Evolutionary conservation across 2,329 filamentous ascomycete species (phyloP), one percentile per base, ranked within the genome.

Genomic region (Orbilia oligospora): DNA sequence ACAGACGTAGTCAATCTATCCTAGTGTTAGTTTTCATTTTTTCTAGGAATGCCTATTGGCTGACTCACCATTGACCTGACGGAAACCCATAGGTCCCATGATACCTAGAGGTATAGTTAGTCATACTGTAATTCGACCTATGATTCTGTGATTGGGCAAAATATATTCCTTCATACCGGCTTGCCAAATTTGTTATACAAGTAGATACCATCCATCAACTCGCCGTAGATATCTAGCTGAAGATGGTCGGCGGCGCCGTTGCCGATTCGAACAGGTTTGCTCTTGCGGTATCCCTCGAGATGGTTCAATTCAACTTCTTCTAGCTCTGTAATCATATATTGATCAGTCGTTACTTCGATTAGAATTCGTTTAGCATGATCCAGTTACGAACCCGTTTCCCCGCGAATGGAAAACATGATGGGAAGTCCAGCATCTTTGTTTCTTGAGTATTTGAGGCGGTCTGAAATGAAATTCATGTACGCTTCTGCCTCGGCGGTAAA

Each of bases 361-460:
- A 82, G 66, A 86, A 84, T 5, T 93, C 91, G 41, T 87, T 82
- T 84, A 93, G 92, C 0, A 91, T 91, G 44, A 94, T 92, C 46
- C 93, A 90, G 20, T 27, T 18, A 36, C 41, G 8, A 41, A 71
- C 67, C 67, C 0, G 91, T 93, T 53, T 90, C 90, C 56, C 92
- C 92, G 24, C 89, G 87, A 80, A 94, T 93, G 48, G 90, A 92
- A 83, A 94, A 93, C 92, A 94, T 94, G 82, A 94, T 92, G 12
- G 92, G 92, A 41, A 94, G 84, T 0, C 88, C 89, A 33, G 89
- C 89, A 63, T 90, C 88, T 0, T 87, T 83, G 6, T 86, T 86
- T n/a, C 89, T 87, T 0, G 90, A 90, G 76, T 89, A 87, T 36
- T 88, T 86, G 77, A 94, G 89, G 9, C 91, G 88, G 80, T 92